Percentiles rank a stretch among this genome's conserved stretches.
Evolutionary conservation across 2,329 filamentous ascomycete genomes (phyloP).

Genomic region (Aspergillus fijiensis): DNA sequence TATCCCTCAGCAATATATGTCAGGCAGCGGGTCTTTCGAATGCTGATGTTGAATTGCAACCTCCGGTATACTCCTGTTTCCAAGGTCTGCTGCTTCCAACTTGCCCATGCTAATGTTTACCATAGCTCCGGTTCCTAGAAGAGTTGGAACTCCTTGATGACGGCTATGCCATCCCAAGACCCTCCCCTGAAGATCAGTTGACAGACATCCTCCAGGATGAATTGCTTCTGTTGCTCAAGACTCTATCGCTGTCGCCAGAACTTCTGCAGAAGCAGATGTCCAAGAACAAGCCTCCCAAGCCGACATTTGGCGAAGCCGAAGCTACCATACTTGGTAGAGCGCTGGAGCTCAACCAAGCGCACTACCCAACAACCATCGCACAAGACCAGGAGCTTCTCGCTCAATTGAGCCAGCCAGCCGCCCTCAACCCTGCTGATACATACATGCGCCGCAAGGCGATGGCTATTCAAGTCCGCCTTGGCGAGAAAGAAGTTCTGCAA

Average conservation of each 20-base stretch:
- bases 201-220: constrained; percentile 41
- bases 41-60: constrained; percentile 31
- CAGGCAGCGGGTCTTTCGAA: constrained; percentile 35
- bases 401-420: constrained; percentile 30
- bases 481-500: constrained; percentile 68
- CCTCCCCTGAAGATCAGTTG: constrained; percentile 28
- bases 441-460: constrained; percentile 48
- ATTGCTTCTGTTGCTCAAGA: constrained; percentile 40
- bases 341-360: constrained; percentile 36
- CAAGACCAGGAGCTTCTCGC: constrained; percentile 49
- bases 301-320: constrained; percentile 28
- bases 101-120: constrained; percentile 14
- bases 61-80: constrained; percentile 26
- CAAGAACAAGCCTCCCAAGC: constrained; percentile 40
- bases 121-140: constrained; percentile 56
- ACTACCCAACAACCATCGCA: constrained; percentile 56
- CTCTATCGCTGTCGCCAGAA: constrained; percentile 32
- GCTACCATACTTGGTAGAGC: constrained; percentile 36
- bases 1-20: constrained; percentile 63
- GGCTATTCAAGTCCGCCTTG: constrained; percentile 67
- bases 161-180: constrained; percentile 62
- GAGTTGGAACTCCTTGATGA: constrained; percentile 68
- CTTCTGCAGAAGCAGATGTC: constrained; percentile 34
- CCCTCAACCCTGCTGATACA: constrained; percentile 36
- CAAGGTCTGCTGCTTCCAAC: neutral